These are phyloP conservation scores for Pharnaceum exiguum DNA, from an alignment of 148 eudicot genomes.

Conservation along the genomic window DNA sequence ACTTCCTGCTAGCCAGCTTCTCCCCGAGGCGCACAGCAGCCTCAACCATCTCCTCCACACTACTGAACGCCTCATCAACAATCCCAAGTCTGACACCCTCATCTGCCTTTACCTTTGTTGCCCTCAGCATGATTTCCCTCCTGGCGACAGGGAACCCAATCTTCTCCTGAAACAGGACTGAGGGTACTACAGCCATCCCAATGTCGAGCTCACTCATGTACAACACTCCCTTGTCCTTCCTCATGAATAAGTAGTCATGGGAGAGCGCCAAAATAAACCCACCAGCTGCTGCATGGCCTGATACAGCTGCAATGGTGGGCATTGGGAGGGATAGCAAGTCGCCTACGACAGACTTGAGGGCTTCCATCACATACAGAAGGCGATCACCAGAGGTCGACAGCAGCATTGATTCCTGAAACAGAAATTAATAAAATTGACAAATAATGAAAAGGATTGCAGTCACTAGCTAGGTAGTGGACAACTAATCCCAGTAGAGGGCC, in stretches of 20 bases:
- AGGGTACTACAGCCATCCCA: constrained; percentile 20
- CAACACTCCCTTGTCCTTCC: constrained; percentile 40
- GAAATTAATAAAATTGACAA: too few relatives aligned
- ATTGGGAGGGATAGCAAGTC: constrained; percentile 44
- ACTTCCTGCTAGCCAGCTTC: constrained; percentile 28
- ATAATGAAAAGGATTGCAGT: too few relatives aligned
- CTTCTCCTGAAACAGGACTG: constrained; percentile 18
- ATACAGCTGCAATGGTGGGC: constrained; percentile 62
- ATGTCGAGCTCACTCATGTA: constrained; percentile 60
- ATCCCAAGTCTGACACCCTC: constrained; percentile 38
- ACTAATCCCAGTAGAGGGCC: too few relatives aligned
- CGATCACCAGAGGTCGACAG: too few relatives aligned
- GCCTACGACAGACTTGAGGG: constrained; percentile 23
- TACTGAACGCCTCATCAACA: constrained; percentile 32
- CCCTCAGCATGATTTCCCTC: constrained; percentile 29
- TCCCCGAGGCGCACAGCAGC: constrained; percentile 46
- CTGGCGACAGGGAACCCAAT: constrained; percentile 20
- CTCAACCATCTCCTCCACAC: constrained; percentile 33
- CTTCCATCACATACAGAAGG: too few relatives aligned
- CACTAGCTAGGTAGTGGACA: too few relatives aligned
- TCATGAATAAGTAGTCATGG: constrained; percentile 48
- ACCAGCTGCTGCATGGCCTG: constrained; percentile 56
- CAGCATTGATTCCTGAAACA: too few relatives aligned
- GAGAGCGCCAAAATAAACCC: constrained; percentile 41
- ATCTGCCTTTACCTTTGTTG: constrained; percentile 43